These are phyloP conservation scores for Coffea canephora DNA, from an alignment of 257 asterid genomes.

Conservation along the genomic window DNA sequence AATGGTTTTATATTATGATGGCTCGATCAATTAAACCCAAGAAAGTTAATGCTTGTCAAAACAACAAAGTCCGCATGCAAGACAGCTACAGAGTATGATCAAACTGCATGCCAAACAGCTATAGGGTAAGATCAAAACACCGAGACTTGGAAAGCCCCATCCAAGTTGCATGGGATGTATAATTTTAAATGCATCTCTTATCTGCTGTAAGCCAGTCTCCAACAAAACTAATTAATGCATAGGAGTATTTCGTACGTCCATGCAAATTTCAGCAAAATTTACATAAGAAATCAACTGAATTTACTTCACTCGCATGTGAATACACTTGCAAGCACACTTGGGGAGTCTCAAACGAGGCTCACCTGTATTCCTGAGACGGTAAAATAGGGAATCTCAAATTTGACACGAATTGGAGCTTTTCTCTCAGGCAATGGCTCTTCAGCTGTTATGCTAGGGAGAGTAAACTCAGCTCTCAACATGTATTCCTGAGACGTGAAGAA, in stretches of 20 bases:
- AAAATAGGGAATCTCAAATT: slow-evolving; percentile 97
- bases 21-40: neutral
- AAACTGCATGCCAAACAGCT: neutral
- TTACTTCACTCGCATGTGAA: neutral
- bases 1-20: neutral
- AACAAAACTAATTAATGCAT: neutral
- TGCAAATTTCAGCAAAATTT: neutral
- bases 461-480: slow-evolving; percentile 95
- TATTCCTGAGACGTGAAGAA: slow-evolving; percentile 59
- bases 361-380: slow-evolving; percentile 99
- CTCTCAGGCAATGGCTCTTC: slow-evolving; percentile 89
- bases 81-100: neutral
- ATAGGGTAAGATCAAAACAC: neutral
- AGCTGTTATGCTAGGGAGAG: slow-evolving; percentile 89
- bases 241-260: neutral
- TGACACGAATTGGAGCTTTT: slow-evolving; percentile 96
- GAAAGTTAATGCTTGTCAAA: neutral
- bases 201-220: neutral
- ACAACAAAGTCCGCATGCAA: neutral
- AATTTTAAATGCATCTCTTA: neutral
- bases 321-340: neutral
- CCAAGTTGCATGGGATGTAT: neutral
- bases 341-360: slow-evolving; percentile 18
- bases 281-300: neutral
- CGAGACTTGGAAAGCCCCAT: neutral